These are phyloP conservation scores for Zymoseptoria crescenta DNA, from an alignment of 2,329 filamentous ascomycete species.

Conservation along the genomic window DNA sequence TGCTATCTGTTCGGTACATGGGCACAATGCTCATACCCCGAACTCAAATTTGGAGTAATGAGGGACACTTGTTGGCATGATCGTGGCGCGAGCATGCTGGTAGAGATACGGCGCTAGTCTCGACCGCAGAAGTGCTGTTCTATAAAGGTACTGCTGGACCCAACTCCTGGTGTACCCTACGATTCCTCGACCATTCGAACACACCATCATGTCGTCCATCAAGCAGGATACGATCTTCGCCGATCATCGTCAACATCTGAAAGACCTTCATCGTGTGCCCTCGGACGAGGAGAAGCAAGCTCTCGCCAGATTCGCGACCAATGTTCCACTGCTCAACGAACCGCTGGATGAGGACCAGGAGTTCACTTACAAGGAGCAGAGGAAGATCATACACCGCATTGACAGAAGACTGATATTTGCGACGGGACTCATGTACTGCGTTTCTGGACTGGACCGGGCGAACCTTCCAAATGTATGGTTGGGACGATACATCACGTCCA, in stretches of 20 bases:
- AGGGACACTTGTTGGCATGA: too few relatives aligned
- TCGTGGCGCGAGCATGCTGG: too few relatives aligned
- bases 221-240: neutral
- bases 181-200: too few relatives aligned
- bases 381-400: slow-evolving; percentile 51
- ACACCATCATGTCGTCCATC: neutral
- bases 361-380: neutral
- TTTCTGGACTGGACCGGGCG: slow-evolving; percentile 53
- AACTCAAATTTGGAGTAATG: too few relatives aligned
- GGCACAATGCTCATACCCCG: too few relatives aligned
- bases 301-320: neutral
- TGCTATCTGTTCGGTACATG: too few relatives aligned
- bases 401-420: slow-evolving; percentile 47
- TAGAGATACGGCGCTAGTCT: too few relatives aligned
- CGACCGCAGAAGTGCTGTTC: too few relatives aligned
- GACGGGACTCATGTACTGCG: slow-evolving; percentile 55
- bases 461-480: slow-evolving; percentile 6
- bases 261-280: neutral
- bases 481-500: neutral
- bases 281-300: neutral
- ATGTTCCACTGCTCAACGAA: neutral
- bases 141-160: too few relatives aligned
- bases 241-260: neutral
- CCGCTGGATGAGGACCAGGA: neutral
- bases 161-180: too few relatives aligned